phyloP scores from a whole-genome alignment of 2,329 filamentous ascomycete genomes.

The Epicoccum sorghinum region DNA sequence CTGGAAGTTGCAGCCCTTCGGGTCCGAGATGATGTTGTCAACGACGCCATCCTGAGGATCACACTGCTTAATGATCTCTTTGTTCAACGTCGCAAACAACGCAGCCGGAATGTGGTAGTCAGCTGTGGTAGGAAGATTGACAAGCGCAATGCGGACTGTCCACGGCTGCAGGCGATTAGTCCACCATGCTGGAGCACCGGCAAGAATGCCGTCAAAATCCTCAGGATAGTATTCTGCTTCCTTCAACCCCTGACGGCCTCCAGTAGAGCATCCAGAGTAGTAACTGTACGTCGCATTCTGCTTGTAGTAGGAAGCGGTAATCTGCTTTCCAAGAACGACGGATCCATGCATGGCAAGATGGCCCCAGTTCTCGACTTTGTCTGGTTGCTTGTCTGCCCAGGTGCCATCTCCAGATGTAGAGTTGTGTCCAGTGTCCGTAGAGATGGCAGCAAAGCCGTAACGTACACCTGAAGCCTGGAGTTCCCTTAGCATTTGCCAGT shows the following conservation, averaged over 20 bases:
- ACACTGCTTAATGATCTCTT: conserved; percentile 57
- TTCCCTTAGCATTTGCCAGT: not conserved
- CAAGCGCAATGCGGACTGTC: conserved; percentile 53
- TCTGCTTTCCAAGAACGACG: conserved; percentile 54
- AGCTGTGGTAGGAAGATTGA: conserved; percentile 55
- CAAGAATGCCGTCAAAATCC: conserved; percentile 65
- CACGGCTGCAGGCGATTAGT: conserved; percentile 54
- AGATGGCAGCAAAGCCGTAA: conserved; percentile 54
- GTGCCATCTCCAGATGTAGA: conserved; percentile 38
- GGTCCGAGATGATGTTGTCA: conserved; percentile 57
- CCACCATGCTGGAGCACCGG: conserved; percentile 61
- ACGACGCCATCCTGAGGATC: conserved; percentile 56
- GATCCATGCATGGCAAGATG: conserved; percentile 54
- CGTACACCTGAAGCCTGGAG: conserved; percentile 30
- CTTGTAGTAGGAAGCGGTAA: conserved; percentile 58
- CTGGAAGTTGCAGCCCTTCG: conserved; percentile 51
- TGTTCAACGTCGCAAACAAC: conserved; percentile 54
- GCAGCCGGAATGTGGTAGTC: conserved; percentile 52
- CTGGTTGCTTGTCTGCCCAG: conserved; percentile 49
- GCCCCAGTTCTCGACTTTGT: conserved; percentile 49
- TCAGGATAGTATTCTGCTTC: conserved; percentile 60
- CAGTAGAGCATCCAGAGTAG: conserved; percentile 65
- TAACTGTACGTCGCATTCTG: conserved; percentile 56
- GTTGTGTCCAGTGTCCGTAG: conserved; percentile 55
- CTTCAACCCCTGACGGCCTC: conserved; percentile 64